phyloP scores from a whole-genome alignment of 345 rosid species.

The Sonneratia alba region DNA sequence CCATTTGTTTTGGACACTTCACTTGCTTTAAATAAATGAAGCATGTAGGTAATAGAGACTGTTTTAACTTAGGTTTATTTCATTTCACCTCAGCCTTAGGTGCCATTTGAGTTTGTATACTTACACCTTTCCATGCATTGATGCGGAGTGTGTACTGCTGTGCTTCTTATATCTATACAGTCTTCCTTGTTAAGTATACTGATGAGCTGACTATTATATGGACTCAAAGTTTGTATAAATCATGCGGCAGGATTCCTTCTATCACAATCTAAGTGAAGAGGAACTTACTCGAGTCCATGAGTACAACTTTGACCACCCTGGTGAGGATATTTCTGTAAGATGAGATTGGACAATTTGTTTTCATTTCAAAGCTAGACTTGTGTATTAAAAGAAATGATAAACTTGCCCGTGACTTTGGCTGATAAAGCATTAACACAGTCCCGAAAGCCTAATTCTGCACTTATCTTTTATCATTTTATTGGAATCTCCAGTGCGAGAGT shows the following conservation, averaged over 20 bases:
- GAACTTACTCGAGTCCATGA: slow-evolving; percentile 84
- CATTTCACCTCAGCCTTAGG: background rate
- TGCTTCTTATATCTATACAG: no score
- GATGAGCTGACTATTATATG: no score
- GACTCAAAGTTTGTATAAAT: slow-evolving; percentile 11
- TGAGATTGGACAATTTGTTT: background rate
- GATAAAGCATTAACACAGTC: no score
- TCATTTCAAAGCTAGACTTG: background rate
- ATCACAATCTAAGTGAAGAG: slow-evolving; percentile 77
- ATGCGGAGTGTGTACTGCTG: background rate
- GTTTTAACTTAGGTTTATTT: background rate
- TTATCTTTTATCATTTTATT: background rate
- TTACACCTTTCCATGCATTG: background rate
- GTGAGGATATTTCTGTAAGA: slow-evolving; percentile 36
- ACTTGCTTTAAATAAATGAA: no score
- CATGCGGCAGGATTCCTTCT: slow-evolving; percentile 95
- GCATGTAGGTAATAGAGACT: background rate
- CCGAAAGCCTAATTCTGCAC: background rate
- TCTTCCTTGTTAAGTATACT: no score
- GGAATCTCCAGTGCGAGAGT: no score
- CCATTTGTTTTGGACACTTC: no score
- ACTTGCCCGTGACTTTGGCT: background rate
- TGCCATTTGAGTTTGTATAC: background rate
- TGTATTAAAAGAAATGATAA: background rate
- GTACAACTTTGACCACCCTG: slow-evolving; percentile 99